A percentile compares a stretch with the other conserved stretches of the same genome.
phyloP scores from a whole-genome alignment of 371 early-diverging fungal genomes.

The Mucor indicus region DNA sequence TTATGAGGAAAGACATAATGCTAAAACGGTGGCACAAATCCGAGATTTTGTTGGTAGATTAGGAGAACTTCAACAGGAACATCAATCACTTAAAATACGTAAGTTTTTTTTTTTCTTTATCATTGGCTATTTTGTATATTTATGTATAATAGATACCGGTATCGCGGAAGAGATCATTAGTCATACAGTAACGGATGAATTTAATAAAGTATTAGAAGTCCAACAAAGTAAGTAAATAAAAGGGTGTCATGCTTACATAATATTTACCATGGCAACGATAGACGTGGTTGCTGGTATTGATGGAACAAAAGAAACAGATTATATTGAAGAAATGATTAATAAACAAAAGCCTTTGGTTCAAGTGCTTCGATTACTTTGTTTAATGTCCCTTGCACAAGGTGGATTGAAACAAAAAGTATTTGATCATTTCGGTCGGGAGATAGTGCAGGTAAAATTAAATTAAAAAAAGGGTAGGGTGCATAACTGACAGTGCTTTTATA shows the following conservation, averaged over 20 bases:
- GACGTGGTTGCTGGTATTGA: slow-evolving; percentile 81
- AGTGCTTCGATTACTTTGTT: slow-evolving; percentile 79
- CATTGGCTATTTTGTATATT: not conserved
- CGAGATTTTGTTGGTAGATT: slow-evolving; percentile 87
- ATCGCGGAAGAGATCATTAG: slow-evolving; percentile 83
- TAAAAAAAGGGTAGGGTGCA: not conserved
- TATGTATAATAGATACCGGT: slow-evolving; percentile 60
- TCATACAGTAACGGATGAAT: slow-evolving; percentile 76
- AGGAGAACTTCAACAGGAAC: slow-evolving; percentile 78
- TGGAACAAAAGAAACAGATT: slow-evolving; percentile 66
- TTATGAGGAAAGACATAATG: slow-evolving; percentile 86
- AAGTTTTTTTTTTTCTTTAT: slow-evolving; percentile 5
- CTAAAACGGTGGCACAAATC: slow-evolving; percentile 85
- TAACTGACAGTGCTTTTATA: slow-evolving; percentile 20
- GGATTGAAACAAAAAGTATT: slow-evolving; percentile 77
- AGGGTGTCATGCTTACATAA: not conserved
- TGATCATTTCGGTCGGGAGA: slow-evolving; percentile 79
- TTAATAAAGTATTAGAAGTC: slow-evolving; percentile 77
- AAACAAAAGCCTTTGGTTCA: slow-evolving; percentile 68
- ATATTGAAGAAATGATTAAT: slow-evolving; percentile 80
- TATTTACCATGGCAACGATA: slow-evolving; percentile 24
- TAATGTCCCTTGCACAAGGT: slow-evolving; percentile 79
- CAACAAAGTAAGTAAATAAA: slow-evolving; percentile 72
- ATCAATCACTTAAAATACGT: slow-evolving; percentile 78
- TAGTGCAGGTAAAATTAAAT: slow-evolving; percentile 63